phyloP scores from a whole-genome alignment of 129 eudicot species.

The Daucus carota region DNA sequence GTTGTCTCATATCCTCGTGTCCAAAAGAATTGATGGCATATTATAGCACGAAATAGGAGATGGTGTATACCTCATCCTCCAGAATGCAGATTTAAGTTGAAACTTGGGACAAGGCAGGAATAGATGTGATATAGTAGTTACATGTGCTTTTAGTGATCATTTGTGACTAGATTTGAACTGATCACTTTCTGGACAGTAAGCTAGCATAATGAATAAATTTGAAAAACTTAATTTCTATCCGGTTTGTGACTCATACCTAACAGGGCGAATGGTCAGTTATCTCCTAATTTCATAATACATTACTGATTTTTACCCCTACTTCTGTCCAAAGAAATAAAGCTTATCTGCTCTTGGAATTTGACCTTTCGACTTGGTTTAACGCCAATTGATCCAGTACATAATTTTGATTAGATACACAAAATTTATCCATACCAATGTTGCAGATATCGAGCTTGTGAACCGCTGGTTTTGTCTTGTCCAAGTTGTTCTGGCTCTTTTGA shows the following conservation, averaged over 20 bases:
- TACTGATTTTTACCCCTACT: not conserved
- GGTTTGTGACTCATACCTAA: not conserved
- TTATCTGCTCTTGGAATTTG: not conserved
- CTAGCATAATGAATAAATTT: not conserved
- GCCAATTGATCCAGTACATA: not conserved
- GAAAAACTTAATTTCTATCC: not conserved
- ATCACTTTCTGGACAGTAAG: not conserved
- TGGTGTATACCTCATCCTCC: not conserved
- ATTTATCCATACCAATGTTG: not conserved
- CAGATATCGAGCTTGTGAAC: slow-evolving; percentile 85
- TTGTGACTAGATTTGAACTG: too few species aligned
- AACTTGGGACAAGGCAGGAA: not conserved
- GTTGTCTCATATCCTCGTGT: not conserved
- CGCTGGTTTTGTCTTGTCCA: slow-evolving; percentile 71
- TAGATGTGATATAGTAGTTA: too few species aligned
- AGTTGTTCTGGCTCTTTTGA: slow-evolving; percentile 74
- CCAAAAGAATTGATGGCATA: not conserved
- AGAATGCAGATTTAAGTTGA: too few species aligned
- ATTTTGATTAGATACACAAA: not conserved
- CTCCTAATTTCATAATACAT: not conserved
- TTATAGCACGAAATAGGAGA: not conserved
- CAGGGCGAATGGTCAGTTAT: not conserved
- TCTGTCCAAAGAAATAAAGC: not conserved
- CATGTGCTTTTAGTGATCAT: not conserved
- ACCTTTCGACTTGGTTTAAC: not conserved